Base-by-base conservation (phyloP, 139 green algal species). In the Tetratostichococcus sp. region DNA sequence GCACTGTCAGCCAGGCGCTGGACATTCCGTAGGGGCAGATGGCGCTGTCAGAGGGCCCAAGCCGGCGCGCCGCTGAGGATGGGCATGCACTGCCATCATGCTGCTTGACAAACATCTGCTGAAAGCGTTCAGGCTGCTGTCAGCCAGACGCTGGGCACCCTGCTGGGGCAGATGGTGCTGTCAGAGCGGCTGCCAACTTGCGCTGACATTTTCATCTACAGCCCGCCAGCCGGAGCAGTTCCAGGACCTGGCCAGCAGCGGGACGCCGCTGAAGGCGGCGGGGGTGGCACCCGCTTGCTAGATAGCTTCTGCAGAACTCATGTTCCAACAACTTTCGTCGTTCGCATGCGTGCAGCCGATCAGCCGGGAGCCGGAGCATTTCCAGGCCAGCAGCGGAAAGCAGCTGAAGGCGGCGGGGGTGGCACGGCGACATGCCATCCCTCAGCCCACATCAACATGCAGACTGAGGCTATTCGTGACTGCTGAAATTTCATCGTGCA, bases 351-450 rank as follows among this genome's bases (percentile, higher is more conserved):
- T 67, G 32, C 80, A 86, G 81, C 73, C 85, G 2, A 79, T 77
- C 2, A 31, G 70, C 71, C 86, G 86, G 74, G 83, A 80, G 4
- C 77, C 79, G 17, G 70, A 80, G n/a, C 34, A 65, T 0, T 89
- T 91, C 67, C 34, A 57, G 6, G 76, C 57, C 0, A 66, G 75
- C 32, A 69, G 70, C 57, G 30, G n/a, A 23, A 25, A 57, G 21
- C 11, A 4, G 5, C 78, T 92, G 16, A 59, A 35, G 34, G 39
- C 76, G 4, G 59, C 87, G 70, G 84, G 84, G n/a, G 73, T 93
- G 22, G 28, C 88, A 93, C 35, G 90, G 90, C 1, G 87, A 91
- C 65, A 80, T 94, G 82, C 69, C 93, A 22, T 92, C 86, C 76
- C 78, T 95, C n/a, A n/a, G n/a, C n/a, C n/a, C n/a, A n/a, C n/a